Evolutionary conservation across 495 filamentous ascomycete genomes (phyloP).

Genomic region (Penicillium cosmopolitanum): DNA sequence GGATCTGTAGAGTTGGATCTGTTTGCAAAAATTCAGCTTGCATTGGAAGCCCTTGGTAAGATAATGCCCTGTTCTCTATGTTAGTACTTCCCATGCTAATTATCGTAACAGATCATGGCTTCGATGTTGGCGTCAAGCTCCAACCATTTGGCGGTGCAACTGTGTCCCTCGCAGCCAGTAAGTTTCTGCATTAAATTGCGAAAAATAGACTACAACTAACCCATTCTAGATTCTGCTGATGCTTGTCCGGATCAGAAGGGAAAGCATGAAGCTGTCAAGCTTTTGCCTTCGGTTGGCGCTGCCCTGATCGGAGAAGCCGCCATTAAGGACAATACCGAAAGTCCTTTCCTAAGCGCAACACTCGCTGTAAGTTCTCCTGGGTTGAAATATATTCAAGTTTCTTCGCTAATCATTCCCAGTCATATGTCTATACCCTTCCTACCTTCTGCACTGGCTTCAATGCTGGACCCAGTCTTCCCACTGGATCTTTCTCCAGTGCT

Average conservation of each 20-base stretch:
- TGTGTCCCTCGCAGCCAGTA: constrained; percentile 28
- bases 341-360: constrained; percentile 7
- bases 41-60: constrained; percentile 33
- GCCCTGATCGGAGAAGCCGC: constrained; percentile 1
- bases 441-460: constrained; percentile 5
- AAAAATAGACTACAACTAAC: background rate
- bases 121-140: constrained; percentile 37
- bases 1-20: constrained; percentile 28
- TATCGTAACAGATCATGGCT: constrained; percentile 29
- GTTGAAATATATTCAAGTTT: background rate
- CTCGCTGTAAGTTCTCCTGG: background rate
- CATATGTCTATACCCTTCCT: background rate
- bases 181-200: constrained; percentile 5
- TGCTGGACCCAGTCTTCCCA: background rate
- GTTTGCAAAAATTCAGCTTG: constrained; percentile 31
- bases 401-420: background rate
- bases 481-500: constrained; percentile 1
- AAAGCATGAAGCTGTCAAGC: constrained; percentile 3
- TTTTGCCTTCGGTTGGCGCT: background rate
- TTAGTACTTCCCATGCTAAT: constrained; percentile 5
- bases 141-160: constrained; percentile 35
- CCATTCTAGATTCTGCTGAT: background rate
- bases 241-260: background rate
- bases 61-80: background rate
- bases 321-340: background rate